Evolutionary conservation across 192 early-diverging fungal genomes (phyloP), one percentile per base, ranked within the genome.

Genomic region (Coemansia guatemalensis): DNA sequence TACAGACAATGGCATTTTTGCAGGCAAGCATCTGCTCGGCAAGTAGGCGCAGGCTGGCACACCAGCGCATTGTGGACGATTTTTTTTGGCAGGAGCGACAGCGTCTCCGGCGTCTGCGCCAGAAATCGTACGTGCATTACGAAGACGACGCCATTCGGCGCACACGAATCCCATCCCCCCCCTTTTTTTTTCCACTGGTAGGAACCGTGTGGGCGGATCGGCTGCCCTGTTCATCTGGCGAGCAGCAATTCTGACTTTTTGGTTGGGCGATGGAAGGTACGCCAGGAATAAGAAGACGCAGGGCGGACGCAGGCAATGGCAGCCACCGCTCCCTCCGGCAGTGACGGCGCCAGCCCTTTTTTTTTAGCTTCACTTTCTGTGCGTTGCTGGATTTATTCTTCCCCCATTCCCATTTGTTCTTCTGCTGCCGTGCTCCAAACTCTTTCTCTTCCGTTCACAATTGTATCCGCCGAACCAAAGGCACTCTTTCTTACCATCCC

Each of bases 281-380:
- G 18, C 26, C 25, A 17, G 17, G 53, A 55, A 55, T 26, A 55
- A 55, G 39, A 44, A 6, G 39, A 55, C 53, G 53, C 53, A 55
- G 53, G 53, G 53, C 53, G 53, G 53, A 30, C 30, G 53, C 53
- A 55, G 53, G 53, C 53, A 55, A 55, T 55, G 30, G 25, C 53
- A 55, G 53, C 53, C 53, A 55, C 53, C 53, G 0, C 14, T 17
- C 39, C 39, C 39, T 30, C 29, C 6, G 39, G 12, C 39, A 44
- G 39, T 44, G 39, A 44, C 39, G 3, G 39, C 3, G 39, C 39
- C 39, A 44, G 14, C 57, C 22, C 14, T 24, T 24, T n/a, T 39
- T 58, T 55, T 55, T 55, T 25, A n/a, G 23, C 32, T 58, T 39
- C 32, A 39, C 32, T 58, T 25, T 58, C 56, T 39, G 30, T 58